Evolutionary conservation across 2,329 filamentous ascomycete genomes (phyloP).

Genomic region (Graphium sp.): DNA sequence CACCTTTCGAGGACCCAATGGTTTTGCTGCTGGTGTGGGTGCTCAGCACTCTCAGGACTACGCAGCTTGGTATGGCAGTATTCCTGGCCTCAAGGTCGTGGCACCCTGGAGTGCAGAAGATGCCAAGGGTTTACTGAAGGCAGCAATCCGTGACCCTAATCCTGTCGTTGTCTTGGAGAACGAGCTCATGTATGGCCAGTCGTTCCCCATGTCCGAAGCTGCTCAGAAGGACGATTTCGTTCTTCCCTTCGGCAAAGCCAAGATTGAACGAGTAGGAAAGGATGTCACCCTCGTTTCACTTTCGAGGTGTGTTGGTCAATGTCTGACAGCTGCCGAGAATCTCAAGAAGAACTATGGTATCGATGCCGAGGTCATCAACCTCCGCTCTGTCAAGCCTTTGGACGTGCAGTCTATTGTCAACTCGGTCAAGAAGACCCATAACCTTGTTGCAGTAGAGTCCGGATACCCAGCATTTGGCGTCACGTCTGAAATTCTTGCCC

Average conservation of each 20-base stretch:
- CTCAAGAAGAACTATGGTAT: conserved; percentile 95
- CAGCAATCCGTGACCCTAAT: conserved; percentile 95
- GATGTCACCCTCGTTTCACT: conserved; percentile 91
- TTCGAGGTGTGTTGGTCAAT: conserved; percentile 89
- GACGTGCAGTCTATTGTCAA: conserved; percentile 91
- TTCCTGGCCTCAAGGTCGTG: conserved; percentile 94
- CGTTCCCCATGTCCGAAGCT: conserved; percentile 94
- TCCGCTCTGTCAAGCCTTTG: conserved; percentile 91
- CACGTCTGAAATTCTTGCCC: conserved; percentile 77
- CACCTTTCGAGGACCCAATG: conserved; percentile 98
- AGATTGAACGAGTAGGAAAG: conserved; percentile 92
- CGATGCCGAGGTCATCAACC: conserved; percentile 92
- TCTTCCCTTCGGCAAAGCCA: conserved; percentile 94
- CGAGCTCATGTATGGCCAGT: conserved; percentile 80
- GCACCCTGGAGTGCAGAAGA: conserved; percentile 93
- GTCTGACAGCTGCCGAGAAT: conserved; percentile 71
- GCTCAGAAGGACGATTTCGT: conserved; percentile 95
- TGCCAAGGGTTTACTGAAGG: conserved; percentile 94
- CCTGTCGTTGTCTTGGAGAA: conserved; percentile 85
- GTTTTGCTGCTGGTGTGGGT: conserved; percentile 86
- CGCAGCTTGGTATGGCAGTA: conserved; percentile 96
- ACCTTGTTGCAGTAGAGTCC: conserved; percentile 81
- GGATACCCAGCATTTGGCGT: conserved; percentile 95
- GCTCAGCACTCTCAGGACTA: conserved; percentile 99
- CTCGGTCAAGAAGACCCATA: conserved; percentile 96